phyloP scores from a whole-genome alignment of 106 monocot species.

The Chionographis japonica region DNA sequence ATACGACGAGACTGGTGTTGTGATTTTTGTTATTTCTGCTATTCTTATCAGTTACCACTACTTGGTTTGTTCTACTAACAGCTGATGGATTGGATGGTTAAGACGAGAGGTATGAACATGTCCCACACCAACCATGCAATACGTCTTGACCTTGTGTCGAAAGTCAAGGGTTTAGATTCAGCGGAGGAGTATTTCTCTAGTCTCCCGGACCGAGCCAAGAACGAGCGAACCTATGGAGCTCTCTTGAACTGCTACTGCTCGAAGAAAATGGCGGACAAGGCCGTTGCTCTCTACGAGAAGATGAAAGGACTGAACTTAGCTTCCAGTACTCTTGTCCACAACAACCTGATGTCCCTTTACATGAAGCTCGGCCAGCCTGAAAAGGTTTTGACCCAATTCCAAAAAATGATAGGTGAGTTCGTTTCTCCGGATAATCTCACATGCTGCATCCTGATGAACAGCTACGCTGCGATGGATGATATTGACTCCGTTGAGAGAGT shows the following conservation, averaged over 20 bases:
- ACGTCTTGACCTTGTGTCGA: conserved; percentile 51
- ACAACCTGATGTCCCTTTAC: conserved; percentile 47
- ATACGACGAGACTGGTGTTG: too few species aligned
- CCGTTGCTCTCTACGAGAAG: conserved; percentile 37
- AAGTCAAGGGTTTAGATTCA: conserved; percentile 38
- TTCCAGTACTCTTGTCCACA: conserved; percentile 39
- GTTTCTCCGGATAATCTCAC: conserved; percentile 39
- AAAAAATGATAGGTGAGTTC: conserved; percentile 36
- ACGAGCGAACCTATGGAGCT: conserved; percentile 42
- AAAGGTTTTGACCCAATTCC: conserved; percentile 24
- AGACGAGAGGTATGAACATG: conserved; percentile 25
- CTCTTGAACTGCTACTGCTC: conserved; percentile 34
- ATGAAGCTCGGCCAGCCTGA: conserved; percentile 35
- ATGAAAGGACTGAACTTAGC: conserved; percentile 48
- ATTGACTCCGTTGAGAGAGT: conserved; percentile 39
- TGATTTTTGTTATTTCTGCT: too few species aligned
- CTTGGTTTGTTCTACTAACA: conserved; percentile 8
- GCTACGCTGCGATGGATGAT: conserved; percentile 37
- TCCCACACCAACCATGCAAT: conserved; percentile 35
- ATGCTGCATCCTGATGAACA: conserved; percentile 46
- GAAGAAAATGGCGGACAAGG: conserved; percentile 31
- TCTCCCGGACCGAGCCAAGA: conserved; percentile 35
- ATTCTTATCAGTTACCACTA: too few species aligned
- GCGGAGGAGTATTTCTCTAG: conserved; percentile 55
- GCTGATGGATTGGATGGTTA: conserved; percentile 69